Evolutionary conservation across 2,329 filamentous ascomycete species (phyloP).

Genomic region (Claviceps fusiformis): DNA sequence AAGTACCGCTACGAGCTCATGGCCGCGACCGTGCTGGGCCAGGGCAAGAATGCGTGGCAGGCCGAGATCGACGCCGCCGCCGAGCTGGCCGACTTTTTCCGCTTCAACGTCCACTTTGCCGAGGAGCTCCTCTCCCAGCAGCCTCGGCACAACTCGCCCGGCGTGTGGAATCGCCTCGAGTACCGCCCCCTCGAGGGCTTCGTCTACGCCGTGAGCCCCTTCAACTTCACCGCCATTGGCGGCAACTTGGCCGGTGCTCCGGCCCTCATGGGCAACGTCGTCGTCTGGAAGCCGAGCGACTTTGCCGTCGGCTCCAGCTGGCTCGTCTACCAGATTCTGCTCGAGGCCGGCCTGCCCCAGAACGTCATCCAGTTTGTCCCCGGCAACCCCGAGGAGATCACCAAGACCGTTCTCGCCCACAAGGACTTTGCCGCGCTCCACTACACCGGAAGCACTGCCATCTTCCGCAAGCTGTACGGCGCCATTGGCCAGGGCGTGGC

Average conservation of each 20-base stretch:
- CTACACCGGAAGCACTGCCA: conserved; percentile 84
- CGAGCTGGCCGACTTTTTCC: conserved; percentile 82
- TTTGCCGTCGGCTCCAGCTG: conserved; percentile 81
- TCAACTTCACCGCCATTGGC: conserved; percentile 95
- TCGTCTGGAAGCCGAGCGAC: conserved; percentile 94
- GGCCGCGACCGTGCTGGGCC: conserved; percentile 88
- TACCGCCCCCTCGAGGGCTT: conserved; percentile 87
- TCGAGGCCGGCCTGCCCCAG: conserved; percentile 79
- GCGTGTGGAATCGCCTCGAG: conserved; percentile 86
- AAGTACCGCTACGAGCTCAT: conserved; percentile 97
- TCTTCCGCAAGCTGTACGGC: conserved; percentile 81
- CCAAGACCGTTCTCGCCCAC: conserved; percentile 61
- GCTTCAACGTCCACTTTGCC: conserved; percentile 89
- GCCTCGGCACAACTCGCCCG: conserved; percentile 67
- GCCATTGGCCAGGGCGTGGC: conserved; percentile 72
- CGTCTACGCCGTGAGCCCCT: conserved; percentile 85
- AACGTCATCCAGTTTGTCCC: conserved; percentile 91
- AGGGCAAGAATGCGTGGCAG: conserved; percentile 98
- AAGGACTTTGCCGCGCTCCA: conserved; percentile 79
- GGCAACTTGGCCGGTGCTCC: conserved; percentile 76
- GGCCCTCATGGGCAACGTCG: conserved; percentile 84
- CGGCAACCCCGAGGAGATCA: conserved; percentile 74
- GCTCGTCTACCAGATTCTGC: conserved; percentile 77
- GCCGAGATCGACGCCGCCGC: conserved; percentile 96
- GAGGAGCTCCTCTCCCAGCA: conserved; percentile 84